These are phyloP conservation scores for Fusarium globosum DNA, from an alignment of 2,329 filamentous ascomycete genomes.

Conservation along the genomic window DNA sequence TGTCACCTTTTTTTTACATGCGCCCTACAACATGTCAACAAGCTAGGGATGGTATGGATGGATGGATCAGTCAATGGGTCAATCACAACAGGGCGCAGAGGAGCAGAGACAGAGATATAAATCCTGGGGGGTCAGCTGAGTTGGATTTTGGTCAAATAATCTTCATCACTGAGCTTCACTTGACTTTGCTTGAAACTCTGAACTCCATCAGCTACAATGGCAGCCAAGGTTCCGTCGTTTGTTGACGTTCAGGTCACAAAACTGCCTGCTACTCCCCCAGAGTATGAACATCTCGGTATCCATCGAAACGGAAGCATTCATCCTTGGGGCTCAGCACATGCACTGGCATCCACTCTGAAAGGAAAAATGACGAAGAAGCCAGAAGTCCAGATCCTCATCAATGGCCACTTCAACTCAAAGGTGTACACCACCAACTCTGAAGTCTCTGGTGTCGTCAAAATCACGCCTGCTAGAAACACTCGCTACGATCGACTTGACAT, in stretches of 20 bases:
- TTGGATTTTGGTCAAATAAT: neutral
- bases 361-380: constrained; percentile 14
- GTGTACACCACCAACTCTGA: constrained; percentile 41
- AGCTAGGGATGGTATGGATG: constrained; percentile 16
- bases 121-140: neutral
- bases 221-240: constrained; percentile 12
- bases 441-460: constrained; percentile 34
- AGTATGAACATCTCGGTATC: constrained; percentile 34
- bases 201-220: constrained; percentile 6
- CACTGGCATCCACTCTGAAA: constrained; percentile 17
- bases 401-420: constrained; percentile 41
- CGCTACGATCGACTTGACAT: constrained; percentile 34
- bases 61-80: constrained; percentile 31
- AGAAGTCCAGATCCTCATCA: constrained; percentile 27
- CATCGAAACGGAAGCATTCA: constrained; percentile 9
- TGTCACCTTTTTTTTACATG: constrained; percentile 7
- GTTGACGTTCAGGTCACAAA: constrained; percentile 28
- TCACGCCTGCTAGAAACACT: constrained; percentile 24
- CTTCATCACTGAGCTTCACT: neutral
- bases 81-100: constrained; percentile 33
- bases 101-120: constrained; percentile 3
- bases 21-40: constrained; percentile 40
- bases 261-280: constrained; percentile 21
- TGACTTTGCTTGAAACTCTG: neutral
- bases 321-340: constrained; percentile 24